Evolutionary conservation across 495 filamentous ascomycete species (phyloP).

Genomic region (Jackrogersella minutella): DNA sequence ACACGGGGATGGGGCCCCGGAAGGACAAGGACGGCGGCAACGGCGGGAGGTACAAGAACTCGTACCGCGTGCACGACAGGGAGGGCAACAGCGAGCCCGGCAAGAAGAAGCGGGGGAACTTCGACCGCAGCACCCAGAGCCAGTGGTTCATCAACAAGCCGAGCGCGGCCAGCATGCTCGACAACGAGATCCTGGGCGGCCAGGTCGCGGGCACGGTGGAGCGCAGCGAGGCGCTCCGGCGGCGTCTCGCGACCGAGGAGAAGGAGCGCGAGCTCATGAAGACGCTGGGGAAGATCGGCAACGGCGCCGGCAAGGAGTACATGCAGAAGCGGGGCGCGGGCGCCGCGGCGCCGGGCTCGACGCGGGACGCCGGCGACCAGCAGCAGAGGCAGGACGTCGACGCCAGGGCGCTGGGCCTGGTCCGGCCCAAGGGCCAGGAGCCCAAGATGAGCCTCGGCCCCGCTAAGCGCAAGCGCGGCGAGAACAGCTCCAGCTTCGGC

Average conservation of each 20-base stretch:
- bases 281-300: constrained; percentile 67
- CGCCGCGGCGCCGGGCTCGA: constrained; percentile 5
- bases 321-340: constrained; percentile 53
- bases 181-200: constrained; percentile 66
- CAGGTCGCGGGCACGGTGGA: constrained; percentile 60
- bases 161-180: constrained; percentile 70
- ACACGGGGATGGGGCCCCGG: constrained; percentile 55
- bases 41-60: constrained; percentile 35
- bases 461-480: constrained; percentile 71
- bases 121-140: constrained; percentile 66
- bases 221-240: constrained; percentile 72
- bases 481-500: too few relatives aligned
- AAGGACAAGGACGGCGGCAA: constrained; percentile 46
- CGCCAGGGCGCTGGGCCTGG: constrained; percentile 64
- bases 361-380: constrained; percentile 9
- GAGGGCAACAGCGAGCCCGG: constrained; percentile 38
- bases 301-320: constrained; percentile 79
- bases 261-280: constrained; percentile 83
- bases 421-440: constrained; percentile 61
- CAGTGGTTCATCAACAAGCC: constrained; percentile 63
- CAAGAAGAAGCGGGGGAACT: constrained; percentile 59
- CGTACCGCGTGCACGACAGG: constrained; percentile 23
- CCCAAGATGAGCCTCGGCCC: constrained; percentile 72
- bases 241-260: constrained; percentile 73
- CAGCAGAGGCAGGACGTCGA: constrained; percentile 46